These are phyloP conservation scores for Cytospora paraplurivora DNA, from an alignment of 2,329 filamentous ascomycete genomes.

Conservation along the genomic window DNA sequence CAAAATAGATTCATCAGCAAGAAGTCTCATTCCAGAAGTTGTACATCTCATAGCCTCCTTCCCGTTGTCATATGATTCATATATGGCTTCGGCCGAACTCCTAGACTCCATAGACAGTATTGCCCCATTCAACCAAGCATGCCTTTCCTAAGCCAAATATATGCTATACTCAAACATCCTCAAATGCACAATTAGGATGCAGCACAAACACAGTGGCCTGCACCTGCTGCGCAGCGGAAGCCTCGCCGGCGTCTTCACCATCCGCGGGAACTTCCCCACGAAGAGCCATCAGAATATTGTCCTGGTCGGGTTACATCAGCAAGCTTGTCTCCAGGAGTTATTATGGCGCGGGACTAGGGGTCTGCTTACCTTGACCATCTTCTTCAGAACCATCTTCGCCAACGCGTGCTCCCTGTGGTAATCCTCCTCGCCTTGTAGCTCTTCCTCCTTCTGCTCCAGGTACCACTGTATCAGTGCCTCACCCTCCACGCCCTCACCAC, in stretches of 20 bases:
- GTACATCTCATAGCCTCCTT: constrained; percentile 16
- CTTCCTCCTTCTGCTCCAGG: constrained; percentile 84
- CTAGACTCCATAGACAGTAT: constrained; percentile 11
- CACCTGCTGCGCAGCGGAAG: constrained; percentile 44
- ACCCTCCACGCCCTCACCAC: constrained; percentile 81
- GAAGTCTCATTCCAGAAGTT: not conserved
- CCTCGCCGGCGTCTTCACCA: constrained; percentile 46
- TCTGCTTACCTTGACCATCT: constrained; percentile 85
- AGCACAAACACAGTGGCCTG: constrained; percentile 76
- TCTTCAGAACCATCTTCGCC: constrained; percentile 83
- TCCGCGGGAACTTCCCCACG: constrained; percentile 60
- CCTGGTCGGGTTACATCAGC: constrained; percentile 54
- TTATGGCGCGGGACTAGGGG: not conserved
- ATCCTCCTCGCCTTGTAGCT: constrained; percentile 79
- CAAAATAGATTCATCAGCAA: not conserved
- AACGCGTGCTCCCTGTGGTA: constrained; percentile 73
- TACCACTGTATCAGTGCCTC: constrained; percentile 87
- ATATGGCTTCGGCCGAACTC: constrained; percentile 12
- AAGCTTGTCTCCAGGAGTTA: constrained; percentile 1
- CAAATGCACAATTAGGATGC: constrained; percentile 90
- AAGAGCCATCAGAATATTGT: constrained; percentile 85
- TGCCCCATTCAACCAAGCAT: not conserved
- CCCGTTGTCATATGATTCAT: constrained; percentile 9
- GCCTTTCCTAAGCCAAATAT: not conserved
- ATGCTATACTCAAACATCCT: constrained; percentile 51